These are phyloP conservation scores for Neltuma alba DNA, from an alignment of 306 rosid genomes.

Conservation along the genomic window DNA sequence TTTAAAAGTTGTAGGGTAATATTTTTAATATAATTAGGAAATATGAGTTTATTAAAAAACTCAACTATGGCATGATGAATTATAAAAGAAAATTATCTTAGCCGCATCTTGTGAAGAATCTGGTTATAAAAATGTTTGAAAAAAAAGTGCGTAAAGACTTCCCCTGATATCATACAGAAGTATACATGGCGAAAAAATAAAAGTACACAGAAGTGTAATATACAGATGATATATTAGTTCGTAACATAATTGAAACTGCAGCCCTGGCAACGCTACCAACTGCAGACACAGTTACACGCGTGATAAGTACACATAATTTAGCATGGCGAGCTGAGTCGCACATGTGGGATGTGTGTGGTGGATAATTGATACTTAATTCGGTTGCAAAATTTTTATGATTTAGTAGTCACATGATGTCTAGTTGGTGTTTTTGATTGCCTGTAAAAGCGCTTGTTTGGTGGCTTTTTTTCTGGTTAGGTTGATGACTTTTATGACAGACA, in stretches of 20 bases:
- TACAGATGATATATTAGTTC: not conserved
- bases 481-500: constrained; percentile 10
- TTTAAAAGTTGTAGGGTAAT: too few relatives aligned
- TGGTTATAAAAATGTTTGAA: not conserved
- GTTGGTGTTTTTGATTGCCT: constrained; percentile 29
- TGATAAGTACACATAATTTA: not conserved
- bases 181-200: too few relatives aligned
- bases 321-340: not conserved
- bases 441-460: constrained; percentile 10
- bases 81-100: too few relatives aligned
- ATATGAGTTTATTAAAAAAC: too few relatives aligned
- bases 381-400: constrained; percentile 25
- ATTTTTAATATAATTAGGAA: too few relatives aligned
- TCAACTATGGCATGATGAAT: too few relatives aligned
- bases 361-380: constrained; percentile 8
- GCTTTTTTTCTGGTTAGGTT: constrained; percentile 31
- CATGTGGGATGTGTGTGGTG: constrained; percentile 29
- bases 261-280: not conserved
- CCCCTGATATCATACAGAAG: not conserved
- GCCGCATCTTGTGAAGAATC: not conserved
- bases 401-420: constrained; percentile 35
- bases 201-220: not conserved
- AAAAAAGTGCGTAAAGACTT: not conserved
- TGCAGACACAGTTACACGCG: not conserved
- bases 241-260: not conserved